Evolutionary conservation across 306 rosid genomes (phyloP).

Genomic region (Alnus rubra): DNA sequence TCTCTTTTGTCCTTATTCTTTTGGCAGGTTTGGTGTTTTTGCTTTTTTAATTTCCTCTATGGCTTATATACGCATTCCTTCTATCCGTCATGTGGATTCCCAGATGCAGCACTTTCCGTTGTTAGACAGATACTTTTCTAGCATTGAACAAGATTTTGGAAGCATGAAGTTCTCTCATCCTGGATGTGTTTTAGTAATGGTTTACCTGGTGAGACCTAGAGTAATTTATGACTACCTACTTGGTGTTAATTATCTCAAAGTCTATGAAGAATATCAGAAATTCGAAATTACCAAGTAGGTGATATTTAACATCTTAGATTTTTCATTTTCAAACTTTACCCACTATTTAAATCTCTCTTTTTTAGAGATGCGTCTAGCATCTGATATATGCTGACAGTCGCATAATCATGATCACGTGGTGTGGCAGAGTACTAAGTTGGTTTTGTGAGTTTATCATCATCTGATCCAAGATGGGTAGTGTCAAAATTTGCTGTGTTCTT

Average conservation of each 20-base stretch:
- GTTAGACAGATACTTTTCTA: constrained; percentile 23
- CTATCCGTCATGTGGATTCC: constrained; percentile 31
- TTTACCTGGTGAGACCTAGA: constrained; percentile 35
- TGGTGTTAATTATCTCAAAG: constrained; percentile 40
- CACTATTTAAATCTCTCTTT: background rate
- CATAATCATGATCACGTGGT: constrained; percentile 34
- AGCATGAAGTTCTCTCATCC: constrained; percentile 28
- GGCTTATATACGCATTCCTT: constrained; percentile 33
- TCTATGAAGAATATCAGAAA: constrained; percentile 40
- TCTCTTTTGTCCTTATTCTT: background rate
- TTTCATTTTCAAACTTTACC: constrained; percentile 1
- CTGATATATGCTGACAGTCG: constrained; percentile 14
- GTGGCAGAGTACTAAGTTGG: constrained; percentile 35
- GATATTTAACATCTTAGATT: constrained; percentile 10
- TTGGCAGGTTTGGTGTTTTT: constrained; percentile 53
- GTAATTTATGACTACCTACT: constrained; percentile 38
- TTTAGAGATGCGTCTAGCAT: background rate
- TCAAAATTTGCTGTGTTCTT: constrained; percentile 26
- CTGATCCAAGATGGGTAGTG: constrained; percentile 28
- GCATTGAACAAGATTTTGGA: constrained; percentile 26
- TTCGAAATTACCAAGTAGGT: constrained; percentile 39
- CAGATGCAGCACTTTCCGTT: constrained; percentile 36
- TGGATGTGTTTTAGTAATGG: constrained; percentile 17
- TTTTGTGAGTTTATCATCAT: constrained; percentile 16
- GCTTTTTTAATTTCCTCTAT: constrained; percentile 35